Evolutionary conservation across 345 rosid species (phyloP), one percentile per base, ranked within the genome.

Genomic region (Eucalyptus victrix): DNA sequence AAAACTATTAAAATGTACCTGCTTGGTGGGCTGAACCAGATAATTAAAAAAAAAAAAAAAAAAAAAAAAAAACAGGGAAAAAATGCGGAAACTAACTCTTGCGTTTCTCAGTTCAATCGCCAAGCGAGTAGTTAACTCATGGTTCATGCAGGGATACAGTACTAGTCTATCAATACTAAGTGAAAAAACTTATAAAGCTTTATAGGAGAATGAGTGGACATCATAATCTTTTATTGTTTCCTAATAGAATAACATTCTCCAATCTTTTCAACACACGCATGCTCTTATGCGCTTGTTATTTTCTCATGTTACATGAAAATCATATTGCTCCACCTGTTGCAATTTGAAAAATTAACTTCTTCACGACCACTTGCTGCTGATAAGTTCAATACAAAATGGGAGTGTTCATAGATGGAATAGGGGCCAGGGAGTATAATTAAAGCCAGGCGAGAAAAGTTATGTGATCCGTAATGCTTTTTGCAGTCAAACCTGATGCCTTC

Each of bases 391-490:
- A 45, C 81, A 72, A 37, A 72, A 37, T 72, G 28, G 81, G 44
- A 5, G 45, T 37, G 81, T 72, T 37, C 0, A 67, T 32, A 67
- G 80, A 67, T 67, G 80, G 80, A 67, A 67, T 32, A 17, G 80
- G 80, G 80, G 11, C 44, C 80, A 9, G 44, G 26, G 44, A 32
- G 42, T 69, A 34, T 69, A 69, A 34, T 34, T 34, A 8, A 69
- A 69, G 81, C 0, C 0, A 69, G 44, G 24, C 0, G 4, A 69
- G 81, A 34, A 34, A 69, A 69, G 9, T 69, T 34, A 34, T 18
- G 44, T 69, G 44, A 34, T 76, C 85, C 17, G 7, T 40, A 76
- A 42, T 21, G 16, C 85, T 42, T 76, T 76, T 76, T 40, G 47
- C 47, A 21, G 85, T 76, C 85, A 76, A 21, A 76, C 30, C 30